Conservation (phyloP, 1,139 yeast species). For the Kurtzmaniella quercitrusa region DNA sequence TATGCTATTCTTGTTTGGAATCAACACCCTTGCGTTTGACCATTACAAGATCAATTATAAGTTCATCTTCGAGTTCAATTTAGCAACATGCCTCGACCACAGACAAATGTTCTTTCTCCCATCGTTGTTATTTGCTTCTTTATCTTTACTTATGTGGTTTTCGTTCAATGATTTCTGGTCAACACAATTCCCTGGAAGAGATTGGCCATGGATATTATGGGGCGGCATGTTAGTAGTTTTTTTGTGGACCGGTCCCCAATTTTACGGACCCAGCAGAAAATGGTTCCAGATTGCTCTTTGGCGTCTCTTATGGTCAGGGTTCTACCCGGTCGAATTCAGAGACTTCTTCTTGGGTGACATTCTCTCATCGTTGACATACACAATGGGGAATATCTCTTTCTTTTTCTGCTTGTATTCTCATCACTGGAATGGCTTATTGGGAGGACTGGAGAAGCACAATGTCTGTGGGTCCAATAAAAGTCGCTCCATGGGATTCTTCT, state of each 20-base stretch:
- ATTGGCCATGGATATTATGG: slow-evolving; percentile 79
- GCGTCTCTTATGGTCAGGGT: slow-evolving; percentile 74
- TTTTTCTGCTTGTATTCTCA: slow-evolving; percentile 79
- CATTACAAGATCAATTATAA: slow-evolving; percentile 76
- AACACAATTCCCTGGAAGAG: slow-evolving; percentile 51
- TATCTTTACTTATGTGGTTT: slow-evolving; percentile 67
- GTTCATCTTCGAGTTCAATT: slow-evolving; percentile 86
- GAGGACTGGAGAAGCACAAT: slow-evolving; percentile 28
- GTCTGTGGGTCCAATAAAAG: slow-evolving; percentile 79
- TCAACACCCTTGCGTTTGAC: slow-evolving; percentile 73
- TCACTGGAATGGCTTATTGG: slow-evolving; percentile 55
- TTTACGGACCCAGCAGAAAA: slow-evolving; percentile 52
- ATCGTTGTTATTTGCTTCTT: slow-evolving; percentile 49
- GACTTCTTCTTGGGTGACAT: slow-evolving; percentile 94
- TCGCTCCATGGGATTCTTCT: slow-evolving; percentile 73
- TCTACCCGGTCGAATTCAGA: slow-evolving; percentile 90
- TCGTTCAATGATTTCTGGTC: slow-evolving; percentile 74
- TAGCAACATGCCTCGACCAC: slow-evolving; percentile 63
- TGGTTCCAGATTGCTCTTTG: slow-evolving; percentile 75
- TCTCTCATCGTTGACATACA: slow-evolving; percentile 79
- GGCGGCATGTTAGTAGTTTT: slow-evolving; percentile 47
- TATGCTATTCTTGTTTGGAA: slow-evolving; percentile 57
- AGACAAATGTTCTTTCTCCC: slow-evolving; percentile 65
- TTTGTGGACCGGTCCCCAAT: slow-evolving; percentile 61
- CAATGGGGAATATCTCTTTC: slow-evolving; percentile 80